A percentile compares a stretch with the other conserved stretches of the same genome.
Evolutionary conservation across 306 rosid genomes (phyloP).

Genomic region (Fragaria nilgerrensis): DNA sequence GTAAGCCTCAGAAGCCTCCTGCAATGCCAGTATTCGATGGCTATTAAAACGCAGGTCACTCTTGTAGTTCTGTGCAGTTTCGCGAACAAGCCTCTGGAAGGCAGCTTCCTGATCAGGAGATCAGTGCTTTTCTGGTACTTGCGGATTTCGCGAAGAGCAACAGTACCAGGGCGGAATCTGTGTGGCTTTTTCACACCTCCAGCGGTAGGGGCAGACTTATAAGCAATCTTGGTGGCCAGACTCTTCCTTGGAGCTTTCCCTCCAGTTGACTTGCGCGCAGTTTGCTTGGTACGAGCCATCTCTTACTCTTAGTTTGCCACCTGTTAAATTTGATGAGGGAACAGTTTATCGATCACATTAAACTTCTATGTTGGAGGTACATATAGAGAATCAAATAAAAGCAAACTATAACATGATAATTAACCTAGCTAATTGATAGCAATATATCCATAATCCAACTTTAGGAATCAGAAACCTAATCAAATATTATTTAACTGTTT

Average conservation of each 20-base stretch:
- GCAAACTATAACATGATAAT: neutral
- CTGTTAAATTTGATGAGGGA: neutral
- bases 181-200: conserved; percentile 8
- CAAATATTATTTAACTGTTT: no score
- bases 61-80: conserved; percentile 87
- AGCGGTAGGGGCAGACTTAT: neutral
- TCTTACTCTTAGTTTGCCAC: neutral
- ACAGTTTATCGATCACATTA: neutral
- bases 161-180: neutral
- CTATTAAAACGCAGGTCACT: conserved; percentile 86
- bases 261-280: neutral
- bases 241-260: neutral
- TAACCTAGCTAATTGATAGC: no score
- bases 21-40: conserved; percentile 76
- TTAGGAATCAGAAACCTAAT: neutral
- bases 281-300: conserved; percentile 6
- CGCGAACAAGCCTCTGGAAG: conserved; percentile 90
- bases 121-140: conserved; percentile 38
- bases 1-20: conserved; percentile 88
- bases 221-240: conserved; percentile 6
- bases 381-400: neutral
- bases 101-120: conserved; percentile 69
- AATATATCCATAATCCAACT: no score
- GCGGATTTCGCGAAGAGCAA: conserved; percentile 54
- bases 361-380: neutral